Percentiles rank a stretch among this genome's conserved stretches.
phyloP scores from a whole-genome alignment of 257 asterid genomes.

The Solanum bukasovii region DNA sequence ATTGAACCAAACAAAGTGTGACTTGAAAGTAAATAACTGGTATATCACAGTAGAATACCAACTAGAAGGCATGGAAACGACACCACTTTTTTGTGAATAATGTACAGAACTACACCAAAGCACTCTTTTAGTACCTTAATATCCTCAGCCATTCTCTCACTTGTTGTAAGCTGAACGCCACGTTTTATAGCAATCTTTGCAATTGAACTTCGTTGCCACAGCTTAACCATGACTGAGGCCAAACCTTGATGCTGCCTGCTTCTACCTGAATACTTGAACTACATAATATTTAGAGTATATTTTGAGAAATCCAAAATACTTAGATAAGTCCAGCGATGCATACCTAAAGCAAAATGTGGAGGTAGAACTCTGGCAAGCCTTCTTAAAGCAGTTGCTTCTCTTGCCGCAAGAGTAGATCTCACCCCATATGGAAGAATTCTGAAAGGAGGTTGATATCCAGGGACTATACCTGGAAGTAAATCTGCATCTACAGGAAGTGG shows the following conservation, averaged over 20 bases:
- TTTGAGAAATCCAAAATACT: background rate
- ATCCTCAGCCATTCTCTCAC: slow-evolving; percentile 99
- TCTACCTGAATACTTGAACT: slow-evolving; percentile 52
- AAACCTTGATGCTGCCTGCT: slow-evolving; percentile 98
- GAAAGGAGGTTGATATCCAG: slow-evolving; percentile 72
- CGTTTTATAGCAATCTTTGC: slow-evolving; percentile 86
- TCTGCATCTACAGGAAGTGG: slow-evolving; percentile 98
- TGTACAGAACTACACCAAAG: background rate
- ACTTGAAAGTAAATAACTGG: background rate
- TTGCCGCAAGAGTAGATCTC: slow-evolving; percentile 50
- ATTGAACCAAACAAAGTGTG: background rate
- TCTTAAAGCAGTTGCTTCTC: slow-evolving; percentile 75
- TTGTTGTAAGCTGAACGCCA: slow-evolving; percentile 91
- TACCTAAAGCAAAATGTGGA: slow-evolving; percentile 97
- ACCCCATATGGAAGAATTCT: slow-evolving; percentile 91
- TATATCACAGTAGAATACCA: background rate
- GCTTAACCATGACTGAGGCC: slow-evolving; percentile 83
- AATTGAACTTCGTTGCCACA: slow-evolving; percentile 90
- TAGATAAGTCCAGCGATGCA: background rate
- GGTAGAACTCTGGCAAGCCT: slow-evolving; percentile 86
- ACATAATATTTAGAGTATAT: background rate
- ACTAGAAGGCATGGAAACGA: background rate
- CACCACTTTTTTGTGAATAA: background rate
- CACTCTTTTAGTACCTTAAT: slow-evolving; percentile 51
- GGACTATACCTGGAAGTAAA: slow-evolving; percentile 65